phyloP scores from a whole-genome alignment of 2,329 filamentous ascomycete species.

The Scedosporium apiospermum region DNA sequence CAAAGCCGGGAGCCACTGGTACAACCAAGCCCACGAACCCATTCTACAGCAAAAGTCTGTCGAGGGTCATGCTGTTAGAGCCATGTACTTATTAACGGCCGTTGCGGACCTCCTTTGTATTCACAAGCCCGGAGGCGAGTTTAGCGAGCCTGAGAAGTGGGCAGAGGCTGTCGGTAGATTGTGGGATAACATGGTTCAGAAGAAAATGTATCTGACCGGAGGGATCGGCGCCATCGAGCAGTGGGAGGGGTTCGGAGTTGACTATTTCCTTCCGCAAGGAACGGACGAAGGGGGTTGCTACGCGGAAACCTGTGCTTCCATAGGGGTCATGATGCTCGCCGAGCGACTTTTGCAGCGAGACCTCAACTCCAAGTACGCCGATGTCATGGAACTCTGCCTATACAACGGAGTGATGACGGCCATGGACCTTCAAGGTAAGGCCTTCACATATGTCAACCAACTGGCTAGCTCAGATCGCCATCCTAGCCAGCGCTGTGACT shows the following conservation, averaged over 20 bases:
- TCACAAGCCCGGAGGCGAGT: slow-evolving; percentile 8
- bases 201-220: slow-evolving; percentile 54
- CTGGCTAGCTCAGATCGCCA: slow-evolving; percentile 42
- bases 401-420: slow-evolving; percentile 52
- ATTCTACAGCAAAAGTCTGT: slow-evolving; percentile 43
- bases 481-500: slow-evolving; percentile 39
- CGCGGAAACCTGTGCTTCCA: slow-evolving; percentile 50
- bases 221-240: slow-evolving; percentile 46
- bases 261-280: slow-evolving; percentile 49
- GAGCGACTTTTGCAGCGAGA: slow-evolving; percentile 45
- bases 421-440: slow-evolving; percentile 44
- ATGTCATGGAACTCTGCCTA: slow-evolving; percentile 51
- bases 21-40: slow-evolving; percentile 47
- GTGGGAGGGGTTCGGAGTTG: slow-evolving; percentile 50
- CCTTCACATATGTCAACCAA: slow-evolving; percentile 54
- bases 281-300: slow-evolving; percentile 55
- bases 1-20: slow-evolving; percentile 30
- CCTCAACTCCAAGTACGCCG: slow-evolving; percentile 41
- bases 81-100: slow-evolving; percentile 50
- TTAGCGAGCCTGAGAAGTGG: slow-evolving; percentile 18
- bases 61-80: slow-evolving; percentile 50
- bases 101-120: slow-evolving; percentile 40
- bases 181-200: slow-evolving; percentile 51
- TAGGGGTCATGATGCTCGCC: slow-evolving; percentile 51
- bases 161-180: slow-evolving; percentile 32